These are phyloP conservation scores for Neonectria neomacrospora DNA, from an alignment of 2,329 filamentous ascomycete genomes.

Conservation along the genomic window DNA sequence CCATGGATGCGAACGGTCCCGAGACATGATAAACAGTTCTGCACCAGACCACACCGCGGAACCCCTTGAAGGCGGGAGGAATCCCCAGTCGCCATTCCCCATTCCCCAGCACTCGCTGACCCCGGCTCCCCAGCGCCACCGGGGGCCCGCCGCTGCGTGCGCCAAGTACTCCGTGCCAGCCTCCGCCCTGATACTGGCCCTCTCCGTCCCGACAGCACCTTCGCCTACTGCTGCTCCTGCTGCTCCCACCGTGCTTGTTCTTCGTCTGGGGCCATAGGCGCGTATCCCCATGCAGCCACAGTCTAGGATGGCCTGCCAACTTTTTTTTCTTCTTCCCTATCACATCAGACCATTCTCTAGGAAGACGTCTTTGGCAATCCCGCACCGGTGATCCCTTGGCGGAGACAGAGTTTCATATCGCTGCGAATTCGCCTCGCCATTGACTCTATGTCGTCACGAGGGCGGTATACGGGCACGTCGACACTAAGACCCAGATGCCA, in stretches of 20 bases:
- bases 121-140: conserved; percentile 32
- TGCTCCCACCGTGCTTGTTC: conserved; percentile 32
- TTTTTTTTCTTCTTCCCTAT: no score
- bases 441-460: background rate
- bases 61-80: conserved; percentile 5
- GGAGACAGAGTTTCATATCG: conserved; percentile 15
- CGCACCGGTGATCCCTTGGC: conserved; percentile 22
- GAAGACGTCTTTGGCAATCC: conserved; percentile 25
- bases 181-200: conserved; percentile 34
- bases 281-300: conserved; percentile 42
- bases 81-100: conserved; percentile 15
- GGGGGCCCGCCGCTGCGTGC: conserved; percentile 7
- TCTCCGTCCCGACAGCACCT: conserved; percentile 17
- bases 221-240: conserved; percentile 14
- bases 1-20: background rate
- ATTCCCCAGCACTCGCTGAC: conserved; percentile 29
- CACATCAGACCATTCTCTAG: conserved; percentile 41
- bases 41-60: background rate
- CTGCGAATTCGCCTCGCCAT: conserved; percentile 8
- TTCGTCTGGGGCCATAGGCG: conserved; percentile 31
- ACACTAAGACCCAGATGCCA: conserved; percentile 7
- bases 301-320: conserved; percentile 36
- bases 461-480: background rate
- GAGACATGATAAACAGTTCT: background rate
- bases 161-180: conserved; percentile 40